A percentile compares a stretch with the other conserved stretches of the same genome.
phyloP scores from a whole-genome alignment of 768 basidiomycete genomes.

The Suillus subaureus region DNA sequence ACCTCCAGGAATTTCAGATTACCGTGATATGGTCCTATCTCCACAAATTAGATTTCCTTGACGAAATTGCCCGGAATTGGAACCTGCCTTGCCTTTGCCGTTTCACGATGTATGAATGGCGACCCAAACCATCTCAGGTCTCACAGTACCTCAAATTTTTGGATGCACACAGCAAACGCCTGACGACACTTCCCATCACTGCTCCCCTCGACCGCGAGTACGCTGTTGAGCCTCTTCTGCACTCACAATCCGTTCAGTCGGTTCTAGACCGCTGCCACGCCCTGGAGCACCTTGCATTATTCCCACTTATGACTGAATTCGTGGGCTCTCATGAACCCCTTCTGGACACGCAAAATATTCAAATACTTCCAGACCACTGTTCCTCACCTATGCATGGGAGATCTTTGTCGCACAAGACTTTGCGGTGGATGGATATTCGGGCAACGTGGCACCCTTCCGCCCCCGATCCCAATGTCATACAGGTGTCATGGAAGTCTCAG shows the following conservation, averaged over 20 bases:
- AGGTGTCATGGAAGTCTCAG: neutral
- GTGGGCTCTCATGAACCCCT: neutral
- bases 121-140: neutral
- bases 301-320: neutral
- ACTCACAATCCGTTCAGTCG: neutral
- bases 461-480: neutral
- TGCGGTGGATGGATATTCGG: slow-evolving; percentile 12
- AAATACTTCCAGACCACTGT: neutral
- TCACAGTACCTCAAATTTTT: slow-evolving; percentile 4
- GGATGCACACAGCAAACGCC: neutral
- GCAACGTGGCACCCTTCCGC: neutral
- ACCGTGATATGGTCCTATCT: neutral
- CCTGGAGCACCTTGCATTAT: slow-evolving; percentile 6
- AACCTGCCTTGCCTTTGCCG: neutral
- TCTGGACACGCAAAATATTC: neutral
- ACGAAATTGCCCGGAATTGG: neutral
- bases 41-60: neutral
- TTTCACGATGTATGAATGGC: neutral
- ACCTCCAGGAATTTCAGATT: slow-evolving; percentile 6
- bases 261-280: slow-evolving; percentile 7
- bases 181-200: slow-evolving; percentile 7
- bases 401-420: neutral
- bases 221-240: neutral
- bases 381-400: neutral
- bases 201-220: neutral